Conservation (phyloP, 805 yeast species). For the Suhomyces prunicola region DNA sequence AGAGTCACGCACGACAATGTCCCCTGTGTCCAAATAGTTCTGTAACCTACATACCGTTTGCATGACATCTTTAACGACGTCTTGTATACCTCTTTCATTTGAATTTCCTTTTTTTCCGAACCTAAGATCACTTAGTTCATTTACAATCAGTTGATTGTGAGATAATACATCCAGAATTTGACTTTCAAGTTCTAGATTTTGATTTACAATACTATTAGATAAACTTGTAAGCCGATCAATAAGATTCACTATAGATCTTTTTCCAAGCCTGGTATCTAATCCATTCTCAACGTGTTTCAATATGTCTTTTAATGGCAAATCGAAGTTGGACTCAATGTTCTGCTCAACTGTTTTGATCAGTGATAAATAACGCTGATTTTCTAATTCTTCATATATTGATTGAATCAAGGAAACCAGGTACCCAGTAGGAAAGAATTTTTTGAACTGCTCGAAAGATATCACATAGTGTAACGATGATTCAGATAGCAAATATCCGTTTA, state of each 20-base stretch:
- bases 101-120: constrained; percentile 13
- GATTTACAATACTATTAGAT: constrained; percentile 22
- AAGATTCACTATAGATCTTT: constrained; percentile 9
- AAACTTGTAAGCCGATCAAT: constrained; percentile 22
- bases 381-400: constrained; percentile 13
- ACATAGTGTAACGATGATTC: constrained; percentile 15
- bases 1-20: background rate
- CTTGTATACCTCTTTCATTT: constrained; percentile 8
- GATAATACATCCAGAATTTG: constrained; percentile 10
- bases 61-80: constrained; percentile 16
- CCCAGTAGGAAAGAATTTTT: constrained; percentile 12
- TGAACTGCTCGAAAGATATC: constrained; percentile 18
- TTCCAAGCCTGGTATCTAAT: constrained; percentile 1
- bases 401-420: constrained; percentile 1
- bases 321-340: constrained; percentile 11
- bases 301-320: constrained; percentile 20
- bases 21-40: background rate
- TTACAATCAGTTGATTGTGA: constrained; percentile 12
- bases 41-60: constrained; percentile 11
- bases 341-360: background rate
- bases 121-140: constrained; percentile 25
- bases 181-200: constrained; percentile 15
- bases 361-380: constrained; percentile 8
- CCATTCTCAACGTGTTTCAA: constrained; percentile 1
- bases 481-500: constrained; percentile 17